phyloP scores from a whole-genome alignment of 331 rosid genomes.

The Pyracantha coccinea region DNA sequence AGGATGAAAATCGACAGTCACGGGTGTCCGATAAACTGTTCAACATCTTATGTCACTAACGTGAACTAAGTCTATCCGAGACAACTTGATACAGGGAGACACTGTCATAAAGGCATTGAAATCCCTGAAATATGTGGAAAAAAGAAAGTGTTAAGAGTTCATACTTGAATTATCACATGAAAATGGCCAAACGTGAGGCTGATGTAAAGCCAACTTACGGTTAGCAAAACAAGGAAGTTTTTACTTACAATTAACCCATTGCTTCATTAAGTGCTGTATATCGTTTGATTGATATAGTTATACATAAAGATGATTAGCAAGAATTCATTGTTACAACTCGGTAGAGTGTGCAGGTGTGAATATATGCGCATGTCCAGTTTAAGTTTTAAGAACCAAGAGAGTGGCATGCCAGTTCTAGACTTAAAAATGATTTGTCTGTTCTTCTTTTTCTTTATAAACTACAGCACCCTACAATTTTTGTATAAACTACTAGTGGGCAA shows the following conservation, averaged over 20 bases:
- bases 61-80: background rate
- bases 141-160: background rate
- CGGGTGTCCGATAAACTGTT: slow-evolving; percentile 17
- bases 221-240: background rate
- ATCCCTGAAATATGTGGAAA: slow-evolving; percentile 52
- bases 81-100: slow-evolving; percentile 3
- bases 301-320: background rate
- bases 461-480: background rate
- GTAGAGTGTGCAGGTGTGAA: background rate
- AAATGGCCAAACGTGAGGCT: background rate
- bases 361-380: background rate
- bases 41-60: slow-evolving; percentile 26
- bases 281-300: background rate
- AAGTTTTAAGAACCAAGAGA: background rate
- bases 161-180: background rate
- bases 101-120: slow-evolving; percentile 85
- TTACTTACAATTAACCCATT: background rate
- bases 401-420: background rate
- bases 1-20: slow-evolving; percentile 15
- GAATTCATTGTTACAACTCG: background rate
- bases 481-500: background rate
- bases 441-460: background rate
- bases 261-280: background rate
- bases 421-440: background rate
- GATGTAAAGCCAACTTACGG: too few relatives aligned